A percentile compares a stretch with the other conserved stretches of the same genome.
phyloP scores from a whole-genome alignment of 805 yeast species.

The Metschnikowia rubicola region DNA sequence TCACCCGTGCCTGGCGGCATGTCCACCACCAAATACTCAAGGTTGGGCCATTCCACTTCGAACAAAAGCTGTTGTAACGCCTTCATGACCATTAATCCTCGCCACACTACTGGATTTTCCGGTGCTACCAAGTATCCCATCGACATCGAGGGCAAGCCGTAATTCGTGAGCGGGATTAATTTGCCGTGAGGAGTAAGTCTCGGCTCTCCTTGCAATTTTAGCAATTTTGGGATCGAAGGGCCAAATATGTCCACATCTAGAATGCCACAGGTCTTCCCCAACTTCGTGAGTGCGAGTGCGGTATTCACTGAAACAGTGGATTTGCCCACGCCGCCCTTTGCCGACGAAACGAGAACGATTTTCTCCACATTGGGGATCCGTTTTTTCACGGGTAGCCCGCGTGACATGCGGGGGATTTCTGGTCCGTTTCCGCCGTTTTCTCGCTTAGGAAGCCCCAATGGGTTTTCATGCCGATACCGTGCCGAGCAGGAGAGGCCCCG shows the following conservation, averaged over 20 bases:
- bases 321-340: slow-evolving; percentile 82
- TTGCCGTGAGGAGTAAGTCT: slow-evolving; percentile 49
- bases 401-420: slow-evolving; percentile 33
- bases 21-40: slow-evolving; percentile 72
- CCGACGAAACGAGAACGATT: slow-evolving; percentile 66
- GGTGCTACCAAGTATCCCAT: slow-evolving; percentile 78
- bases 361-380: slow-evolving; percentile 58
- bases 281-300: slow-evolving; percentile 55
- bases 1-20: slow-evolving; percentile 95
- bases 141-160: slow-evolving; percentile 81
- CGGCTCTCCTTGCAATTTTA: slow-evolving; percentile 71
- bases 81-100: slow-evolving; percentile 84
- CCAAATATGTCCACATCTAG: slow-evolving; percentile 84
- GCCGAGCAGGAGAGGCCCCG: background rate
- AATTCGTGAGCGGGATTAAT: slow-evolving; percentile 64
- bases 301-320: slow-evolving; percentile 70
- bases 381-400: slow-evolving; percentile 54
- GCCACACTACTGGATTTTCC: slow-evolving; percentile 74
- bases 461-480: slow-evolving; percentile 29
- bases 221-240: slow-evolving; percentile 72
- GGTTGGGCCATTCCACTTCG: slow-evolving; percentile 69
- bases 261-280: slow-evolving; percentile 60
- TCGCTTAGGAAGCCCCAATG: slow-evolving; percentile 36
- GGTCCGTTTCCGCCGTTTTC: slow-evolving; percentile 5
- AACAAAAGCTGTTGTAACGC: slow-evolving; percentile 80